Evolutionary conservation across 2,329 filamentous ascomycete species (phyloP).

Genomic region (Orbilia blumenaviensis): DNA sequence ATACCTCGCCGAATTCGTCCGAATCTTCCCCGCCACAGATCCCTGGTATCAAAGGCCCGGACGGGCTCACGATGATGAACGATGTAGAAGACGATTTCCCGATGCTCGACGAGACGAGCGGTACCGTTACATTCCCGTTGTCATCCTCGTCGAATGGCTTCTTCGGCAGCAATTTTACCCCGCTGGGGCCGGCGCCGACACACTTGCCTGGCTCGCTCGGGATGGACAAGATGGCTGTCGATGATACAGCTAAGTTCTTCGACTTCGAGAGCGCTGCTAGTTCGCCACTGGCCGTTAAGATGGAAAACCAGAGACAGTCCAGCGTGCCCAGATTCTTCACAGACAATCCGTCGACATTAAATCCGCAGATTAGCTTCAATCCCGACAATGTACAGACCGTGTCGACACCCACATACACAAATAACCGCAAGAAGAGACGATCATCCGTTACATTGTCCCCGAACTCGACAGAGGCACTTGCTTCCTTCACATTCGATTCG

Average conservation of each 20-base stretch:
- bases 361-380: conserved; percentile 39
- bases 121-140: conserved; percentile 32
- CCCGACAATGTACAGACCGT: background rate
- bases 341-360: conserved; percentile 26
- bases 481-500: conserved; percentile 42
- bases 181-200: conserved; percentile 39
- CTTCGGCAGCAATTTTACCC: conserved; percentile 52
- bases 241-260: conserved; percentile 52
- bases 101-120: conserved; percentile 42
- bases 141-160: conserved; percentile 46
- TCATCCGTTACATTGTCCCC: conserved; percentile 38
- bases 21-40: conserved; percentile 47
- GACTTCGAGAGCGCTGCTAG: conserved; percentile 56
- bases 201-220: conserved; percentile 31
- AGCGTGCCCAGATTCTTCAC: conserved; percentile 44
- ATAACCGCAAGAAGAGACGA: conserved; percentile 46
- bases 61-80: conserved; percentile 50
- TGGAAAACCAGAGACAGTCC: conserved; percentile 36
- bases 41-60: conserved; percentile 24
- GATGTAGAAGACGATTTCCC: conserved; percentile 50
- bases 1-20: conserved; percentile 50
- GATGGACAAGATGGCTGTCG: conserved; percentile 43
- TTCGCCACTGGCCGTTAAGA: conserved; percentile 51
- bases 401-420: conserved; percentile 15
- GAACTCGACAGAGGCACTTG: conserved; percentile 43